Evolutionary conservation across 305 asterid species (phyloP).

Genomic region (Ajuga reptans): DNA sequence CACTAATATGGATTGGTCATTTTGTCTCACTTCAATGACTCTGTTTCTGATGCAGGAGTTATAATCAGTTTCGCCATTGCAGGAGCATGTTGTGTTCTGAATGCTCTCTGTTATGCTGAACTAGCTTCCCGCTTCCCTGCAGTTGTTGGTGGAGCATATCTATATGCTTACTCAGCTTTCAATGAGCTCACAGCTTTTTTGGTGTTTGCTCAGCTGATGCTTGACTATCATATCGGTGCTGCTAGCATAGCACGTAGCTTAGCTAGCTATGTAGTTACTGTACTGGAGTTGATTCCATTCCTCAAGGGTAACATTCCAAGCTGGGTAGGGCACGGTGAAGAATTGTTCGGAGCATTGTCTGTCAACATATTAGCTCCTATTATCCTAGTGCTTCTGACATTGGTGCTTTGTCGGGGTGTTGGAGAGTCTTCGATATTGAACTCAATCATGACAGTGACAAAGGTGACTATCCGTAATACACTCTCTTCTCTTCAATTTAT

Average conservation of each 20-base stretch:
- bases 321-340: conserved; percentile 92
- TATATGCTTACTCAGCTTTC: conserved; percentile 88
- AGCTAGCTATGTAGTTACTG: conserved; percentile 66
- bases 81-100: conserved; percentile 72
- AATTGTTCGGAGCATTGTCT: conserved; percentile 57
- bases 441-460: conserved; percentile 65
- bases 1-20: background rate
- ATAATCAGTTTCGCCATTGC: conserved; percentile 81
- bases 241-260: conserved; percentile 98
- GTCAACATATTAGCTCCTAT: conserved; percentile 77
- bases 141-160: conserved; percentile 96
- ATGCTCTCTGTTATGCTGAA: conserved; percentile 94
- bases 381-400: conserved; percentile 55
- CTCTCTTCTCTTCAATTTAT: conserved; percentile 9
- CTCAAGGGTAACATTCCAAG: conserved; percentile 56
- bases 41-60: conserved; percentile 55
- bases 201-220: conserved; percentile 87
- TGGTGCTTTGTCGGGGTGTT: conserved; percentile 80
- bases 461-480: conserved; percentile 34
- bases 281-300: conserved; percentile 74
- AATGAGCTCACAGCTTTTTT: conserved; percentile 91
- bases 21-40: conserved; percentile 3
- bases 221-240: conserved; percentile 93
- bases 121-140: conserved; percentile 90
- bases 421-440: conserved; percentile 83